Conservation (phyloP, 306 rosid genomes). For the Rosa multiflora region DNA sequence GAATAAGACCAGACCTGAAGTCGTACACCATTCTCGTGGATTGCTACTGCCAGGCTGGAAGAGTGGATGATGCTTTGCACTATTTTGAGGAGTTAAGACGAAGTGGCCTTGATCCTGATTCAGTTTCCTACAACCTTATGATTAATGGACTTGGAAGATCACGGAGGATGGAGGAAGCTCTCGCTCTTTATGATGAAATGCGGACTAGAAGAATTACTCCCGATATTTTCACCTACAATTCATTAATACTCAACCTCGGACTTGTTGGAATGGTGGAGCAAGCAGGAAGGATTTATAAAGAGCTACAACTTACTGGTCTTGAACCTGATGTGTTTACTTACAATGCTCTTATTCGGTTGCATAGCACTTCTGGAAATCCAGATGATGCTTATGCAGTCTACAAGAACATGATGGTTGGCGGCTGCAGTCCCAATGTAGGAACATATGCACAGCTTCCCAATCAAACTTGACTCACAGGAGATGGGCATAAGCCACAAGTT, state of each 20-base stretch:
- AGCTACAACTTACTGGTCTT: conserved; percentile 65
- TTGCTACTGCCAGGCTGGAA: conserved; percentile 60
- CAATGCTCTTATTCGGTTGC: conserved; percentile 91
- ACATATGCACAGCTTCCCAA: conserved; percentile 90
- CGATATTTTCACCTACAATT: conserved; percentile 82
- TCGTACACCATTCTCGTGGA: conserved; percentile 86
- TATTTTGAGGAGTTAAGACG: conserved; percentile 79
- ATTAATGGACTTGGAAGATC: conserved; percentile 85
- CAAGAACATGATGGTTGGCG: conserved; percentile 86
- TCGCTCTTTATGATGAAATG: conserved; percentile 73
- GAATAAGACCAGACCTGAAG: conserved; percentile 86
- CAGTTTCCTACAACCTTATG: conserved; percentile 67
- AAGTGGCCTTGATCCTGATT: conserved; percentile 75
- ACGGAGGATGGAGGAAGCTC: conserved; percentile 64
- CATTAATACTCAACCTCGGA: conserved; percentile 76
- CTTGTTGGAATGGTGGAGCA: conserved; percentile 76
- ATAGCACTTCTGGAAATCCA: conserved; percentile 61
- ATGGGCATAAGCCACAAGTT: not conserved
- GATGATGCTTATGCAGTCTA: conserved; percentile 75
- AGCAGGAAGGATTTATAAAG: conserved; percentile 73
- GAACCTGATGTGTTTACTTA: conserved; percentile 91
- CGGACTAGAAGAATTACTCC: conserved; percentile 61
- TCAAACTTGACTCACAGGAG: conserved; percentile 36
- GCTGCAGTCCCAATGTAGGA: conserved; percentile 74
- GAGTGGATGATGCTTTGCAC: conserved; percentile 72